Base-by-base conservation (phyloP, 371 early-diverging fungal species). In the Actinomucor elegans region DNA sequence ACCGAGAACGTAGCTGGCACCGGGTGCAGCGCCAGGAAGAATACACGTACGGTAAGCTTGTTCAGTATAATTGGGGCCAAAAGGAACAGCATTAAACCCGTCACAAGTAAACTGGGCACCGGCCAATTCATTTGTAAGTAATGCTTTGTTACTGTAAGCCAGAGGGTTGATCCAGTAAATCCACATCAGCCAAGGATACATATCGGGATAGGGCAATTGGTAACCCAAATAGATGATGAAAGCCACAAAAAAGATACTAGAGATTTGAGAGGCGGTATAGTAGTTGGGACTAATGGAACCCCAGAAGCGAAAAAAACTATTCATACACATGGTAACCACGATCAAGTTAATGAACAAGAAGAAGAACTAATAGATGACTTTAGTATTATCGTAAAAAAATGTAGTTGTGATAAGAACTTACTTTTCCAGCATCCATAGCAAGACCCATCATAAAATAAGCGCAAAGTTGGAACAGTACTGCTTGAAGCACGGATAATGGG, bases 111-210 rank as follows among this genome's bases (percentile, higher is more conserved):
- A 69, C 0, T 53, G 2, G 4, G 70, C 55, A 4, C 77, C 76
- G 8, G 49, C 51, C 77, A 83, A 84, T 65, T 90, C 90, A 63
- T 87, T 88, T n/a, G 85, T 68, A 59, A 86, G 41, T 11, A 90
- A 63, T 2, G 84, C 76, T 47, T 81, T 73, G 59, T 76, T 78
- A 2, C 79, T 84, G 57, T 86, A 87, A 0, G 84, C 75, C n/a
- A 88, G 59, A 5, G 89, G 83, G 50, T 79, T 82, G 48, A 86
- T 75, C 79, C 82, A 88, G 28, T 77, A 83, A 28, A 88, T 77
- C 89, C 87, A 87, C 45, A 71, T 70, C 12, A 89, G 68, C 83
- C 85, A 87, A 28, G 81, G 84, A 55, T 85, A 80, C 86, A 90
- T 87, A 5, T 69, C 43, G 2, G 34, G 45, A 35, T 77, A 77